Base-by-base conservation (phyloP, 306 rosid genomes). In the Cajanus cajan region DNA sequence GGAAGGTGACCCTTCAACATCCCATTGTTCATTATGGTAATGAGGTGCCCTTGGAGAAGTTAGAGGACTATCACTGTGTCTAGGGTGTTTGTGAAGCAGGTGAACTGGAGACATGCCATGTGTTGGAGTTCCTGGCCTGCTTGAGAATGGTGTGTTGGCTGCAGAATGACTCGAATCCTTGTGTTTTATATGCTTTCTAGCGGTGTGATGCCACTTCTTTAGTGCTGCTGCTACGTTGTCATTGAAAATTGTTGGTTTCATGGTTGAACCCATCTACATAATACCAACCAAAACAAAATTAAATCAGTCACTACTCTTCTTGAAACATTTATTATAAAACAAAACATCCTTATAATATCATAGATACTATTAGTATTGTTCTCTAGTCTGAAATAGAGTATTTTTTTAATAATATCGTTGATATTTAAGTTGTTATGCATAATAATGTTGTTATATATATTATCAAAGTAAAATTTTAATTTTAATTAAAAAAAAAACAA, bases 171-270 rank as follows among this genome's bases (percentile, higher is more conserved):
- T 8, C n/a, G 45, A 19, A 8, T 73, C 79, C 10, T 57, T 78
- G 40, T 82, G 85, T 25, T 73, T 89, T 0, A 31, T 72, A 14
- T 83, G 86, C 63, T 85, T 88, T 70, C 65, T 88, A 7, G 96
- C 94, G 0, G 74, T 11, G 72, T 44, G 86, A 80, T 80, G 93
- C 97, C 93, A 90, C 0, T 43, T 83, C 74, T 58, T 86, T 21
- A 93, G 78, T 37, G 92, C 96, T 40, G 76, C 4, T 43, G 86
- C 92, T 25, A 89, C 92, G 43, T 21, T 82, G 1, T 89, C 91
- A 2, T 93, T 79, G 86, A 93, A 89, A 8, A 90, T 82, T 41
- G 89, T 89, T 7, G 90, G 92, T 41, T 52, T 93, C 96, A 93
- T 92, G 25, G 31, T 81, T 7, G 93, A 65, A 2, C 97, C 97